Evolutionary conservation across 2,329 filamentous ascomycete species (phyloP).

Genomic region (Apiospora kogelbergensis): DNA sequence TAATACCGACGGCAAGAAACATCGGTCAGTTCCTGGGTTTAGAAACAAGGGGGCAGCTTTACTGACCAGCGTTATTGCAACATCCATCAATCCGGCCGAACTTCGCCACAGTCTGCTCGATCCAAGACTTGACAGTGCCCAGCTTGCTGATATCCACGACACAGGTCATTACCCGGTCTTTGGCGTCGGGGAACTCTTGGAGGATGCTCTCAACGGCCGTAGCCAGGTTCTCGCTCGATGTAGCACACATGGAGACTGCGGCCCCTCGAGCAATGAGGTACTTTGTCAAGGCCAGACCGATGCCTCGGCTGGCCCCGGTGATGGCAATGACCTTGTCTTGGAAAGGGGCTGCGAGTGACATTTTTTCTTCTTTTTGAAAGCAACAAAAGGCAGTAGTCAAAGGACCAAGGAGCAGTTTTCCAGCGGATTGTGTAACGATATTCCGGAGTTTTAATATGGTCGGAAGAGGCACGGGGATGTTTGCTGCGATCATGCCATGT

Average conservation of each 20-base stretch:
- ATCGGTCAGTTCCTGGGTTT: too few species aligned
- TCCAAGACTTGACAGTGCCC: background rate
- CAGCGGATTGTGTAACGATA: too few species aligned
- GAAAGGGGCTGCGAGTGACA: background rate
- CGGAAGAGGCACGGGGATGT: too few species aligned
- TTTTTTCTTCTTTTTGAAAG: background rate
- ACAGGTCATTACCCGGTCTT: background rate
- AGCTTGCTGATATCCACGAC: constrained; percentile 3
- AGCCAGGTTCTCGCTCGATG: background rate
- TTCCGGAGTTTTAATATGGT: too few species aligned
- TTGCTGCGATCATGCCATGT: too few species aligned
- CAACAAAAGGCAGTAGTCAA: too few species aligned
- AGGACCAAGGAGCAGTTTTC: too few species aligned
- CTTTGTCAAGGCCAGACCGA: background rate
- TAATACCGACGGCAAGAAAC: background rate
- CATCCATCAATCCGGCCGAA: background rate
- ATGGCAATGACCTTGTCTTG: constrained; percentile 1
- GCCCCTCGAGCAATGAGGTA: background rate
- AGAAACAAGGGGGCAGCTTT: too few species aligned
- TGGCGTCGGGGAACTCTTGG: background rate
- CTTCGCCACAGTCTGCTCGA: background rate
- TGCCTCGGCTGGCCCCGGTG: background rate
- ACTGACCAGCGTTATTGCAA: background rate
- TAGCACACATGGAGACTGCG: background rate
- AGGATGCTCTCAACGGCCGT: background rate